Base-by-base conservation (phyloP, 106 monocot species). In the Apostasia shenzhenica region DNA sequence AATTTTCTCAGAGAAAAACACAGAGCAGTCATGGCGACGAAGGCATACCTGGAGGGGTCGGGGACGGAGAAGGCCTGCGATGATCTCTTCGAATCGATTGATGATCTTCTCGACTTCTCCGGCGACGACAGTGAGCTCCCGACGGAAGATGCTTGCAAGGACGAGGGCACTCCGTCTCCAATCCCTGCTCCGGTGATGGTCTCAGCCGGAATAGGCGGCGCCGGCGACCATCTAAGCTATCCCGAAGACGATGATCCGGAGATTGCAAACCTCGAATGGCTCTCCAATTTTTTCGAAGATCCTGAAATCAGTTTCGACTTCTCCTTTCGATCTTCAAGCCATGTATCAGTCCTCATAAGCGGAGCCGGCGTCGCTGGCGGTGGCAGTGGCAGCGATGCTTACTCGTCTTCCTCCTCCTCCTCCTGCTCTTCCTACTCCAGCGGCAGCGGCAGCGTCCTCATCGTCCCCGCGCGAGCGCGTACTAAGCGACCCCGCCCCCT, bases 231-330 rank as follows among this genome's bases (percentile, higher is more conserved):
- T 1, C 14, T 65, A 8, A 37, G 48, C 65, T 65, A 12, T 48
- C 11, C 52, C 3, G 72, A 41, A 8, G 48, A 61, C 4, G 72
- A 72, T 51, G 86, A 90, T 14, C 49, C 78, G 9, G 89, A 90
- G 48, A 72, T 79, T 41, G 67, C 75, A 4, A 72, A 86, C 46
- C 73, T 92, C 69, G 92, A 92, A 69, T 92, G 92, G 92, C 61
- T 92, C 57, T 85, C 92, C 14, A 79, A 77, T 53, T 88, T 92
- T 76, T 76, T 85, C 42, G 85, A 92, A 51, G 92, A 85, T 26
- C 68, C 79, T 12, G 91, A 83, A 7, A 73, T 81, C 57, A 81
- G 78, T 70, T 53, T 74, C 58, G 57, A 54, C 13, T 59, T 67
- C 52, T 2, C 69, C 48, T 91, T 84, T 59, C 80, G 85, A 41